Percentiles rank a stretch among this genome's conserved stretches.
Conservation (phyloP, 2,329 filamentous ascomycete genomes). For the Penicillium sp. region DNA sequence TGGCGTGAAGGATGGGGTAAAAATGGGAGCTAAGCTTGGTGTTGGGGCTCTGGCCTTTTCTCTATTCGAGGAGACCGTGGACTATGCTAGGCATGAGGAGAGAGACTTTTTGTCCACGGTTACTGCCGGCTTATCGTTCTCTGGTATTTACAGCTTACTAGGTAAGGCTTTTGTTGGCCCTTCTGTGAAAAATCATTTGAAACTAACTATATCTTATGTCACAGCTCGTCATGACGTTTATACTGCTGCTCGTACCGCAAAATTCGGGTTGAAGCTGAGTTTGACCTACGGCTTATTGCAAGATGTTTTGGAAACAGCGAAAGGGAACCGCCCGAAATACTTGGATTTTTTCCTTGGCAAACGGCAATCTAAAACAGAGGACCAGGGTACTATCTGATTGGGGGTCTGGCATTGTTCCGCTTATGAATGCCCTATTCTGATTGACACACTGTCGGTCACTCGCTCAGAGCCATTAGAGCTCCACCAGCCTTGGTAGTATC, state of each 20-base stretch:
- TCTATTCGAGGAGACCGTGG: constrained; percentile 79
- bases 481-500: background rate
- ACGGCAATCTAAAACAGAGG: constrained; percentile 27
- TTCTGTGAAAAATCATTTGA: background rate
- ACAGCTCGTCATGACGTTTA: constrained; percentile 77
- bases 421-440: background rate
- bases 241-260: constrained; percentile 74
- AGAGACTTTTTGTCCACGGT: constrained; percentile 80
- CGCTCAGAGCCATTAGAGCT: background rate
- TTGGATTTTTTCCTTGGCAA: constrained; percentile 64
- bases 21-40: constrained; percentile 69
- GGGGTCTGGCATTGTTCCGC: background rate
- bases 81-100: constrained; percentile 58
- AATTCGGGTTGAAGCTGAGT: constrained; percentile 75
- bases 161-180: constrained; percentile 54
- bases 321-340: constrained; percentile 73
- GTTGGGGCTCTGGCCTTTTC: constrained; percentile 77
- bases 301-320: constrained; percentile 68
- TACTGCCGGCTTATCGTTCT: constrained; percentile 78
- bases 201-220: constrained; percentile 14
- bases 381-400: constrained; percentile 21
- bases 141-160: constrained; percentile 83
- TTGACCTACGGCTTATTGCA: constrained; percentile 78
- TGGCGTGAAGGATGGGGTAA: constrained; percentile 74
- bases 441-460: background rate